A percentile compares a stretch with the other conserved stretches of the same genome.
Conservation (phyloP, 108 stramenopile species). For the Nitzschia palea region DNA sequence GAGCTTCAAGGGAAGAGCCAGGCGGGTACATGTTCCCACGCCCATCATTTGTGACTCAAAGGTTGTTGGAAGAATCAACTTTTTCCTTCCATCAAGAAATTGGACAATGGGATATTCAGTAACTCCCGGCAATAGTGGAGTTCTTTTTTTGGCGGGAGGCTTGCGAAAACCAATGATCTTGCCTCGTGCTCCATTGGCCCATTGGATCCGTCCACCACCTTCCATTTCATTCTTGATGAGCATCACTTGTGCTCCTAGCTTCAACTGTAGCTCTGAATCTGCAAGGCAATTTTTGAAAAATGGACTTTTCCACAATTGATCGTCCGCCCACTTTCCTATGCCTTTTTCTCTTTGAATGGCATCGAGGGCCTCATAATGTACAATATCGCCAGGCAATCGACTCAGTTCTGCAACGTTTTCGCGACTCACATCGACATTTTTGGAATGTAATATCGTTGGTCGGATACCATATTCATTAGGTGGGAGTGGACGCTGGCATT, state of each 20-base stretch:
- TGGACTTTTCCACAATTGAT: conserved; percentile 22
- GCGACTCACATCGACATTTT: conserved; percentile 73
- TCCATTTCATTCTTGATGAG: conserved; percentile 73
- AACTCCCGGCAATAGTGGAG: conserved; percentile 25
- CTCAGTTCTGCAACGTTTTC: conserved; percentile 62
- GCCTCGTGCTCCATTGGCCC: conserved; percentile 72
- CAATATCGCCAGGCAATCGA: conserved; percentile 43
- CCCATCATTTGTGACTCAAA: conserved; percentile 38
- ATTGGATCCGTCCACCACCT: background rate
- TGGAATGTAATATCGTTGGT: conserved; percentile 65
- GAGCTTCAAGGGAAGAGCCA: conserved; percentile 64
- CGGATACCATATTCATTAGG: conserved; percentile 37
- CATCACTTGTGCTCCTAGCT: conserved; percentile 85
- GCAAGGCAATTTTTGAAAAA: conserved; percentile 44
- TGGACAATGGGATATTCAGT: conserved; percentile 42
- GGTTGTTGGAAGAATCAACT: conserved; percentile 17
- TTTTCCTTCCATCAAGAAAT: conserved; percentile 37
- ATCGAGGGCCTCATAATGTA: conserved; percentile 57
- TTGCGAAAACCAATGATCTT: conserved; percentile 59
- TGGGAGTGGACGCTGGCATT: conserved; percentile 35
- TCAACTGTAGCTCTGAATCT: conserved; percentile 47
- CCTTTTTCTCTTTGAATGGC: conserved; percentile 32
- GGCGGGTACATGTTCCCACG: conserved; percentile 39
- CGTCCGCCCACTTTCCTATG: conserved; percentile 31
- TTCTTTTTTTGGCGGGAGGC: conserved; percentile 11